Evolutionary conservation across 2,329 filamentous ascomycete species (phyloP).

Genomic region (Thelonectria olida): DNA sequence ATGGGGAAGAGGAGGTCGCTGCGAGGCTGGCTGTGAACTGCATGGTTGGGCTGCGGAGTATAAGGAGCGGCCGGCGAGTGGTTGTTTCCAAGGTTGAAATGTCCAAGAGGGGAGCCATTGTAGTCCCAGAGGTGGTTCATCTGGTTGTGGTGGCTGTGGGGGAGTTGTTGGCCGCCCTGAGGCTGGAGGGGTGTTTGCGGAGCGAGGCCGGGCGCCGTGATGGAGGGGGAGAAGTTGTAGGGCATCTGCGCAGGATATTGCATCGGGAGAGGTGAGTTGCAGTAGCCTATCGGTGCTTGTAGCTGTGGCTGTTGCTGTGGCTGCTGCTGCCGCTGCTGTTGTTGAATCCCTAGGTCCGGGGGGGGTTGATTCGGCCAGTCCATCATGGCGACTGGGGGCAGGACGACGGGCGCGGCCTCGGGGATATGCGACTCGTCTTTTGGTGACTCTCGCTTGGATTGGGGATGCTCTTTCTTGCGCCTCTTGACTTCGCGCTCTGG

Average conservation of each 20-base stretch:
- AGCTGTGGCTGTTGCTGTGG: background rate
- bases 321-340: background rate
- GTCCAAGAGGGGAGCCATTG: background rate
- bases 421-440: background rate
- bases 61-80: background rate
- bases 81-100: background rate
- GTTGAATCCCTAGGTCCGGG: background rate
- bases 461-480: background rate
- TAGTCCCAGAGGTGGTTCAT: background rate
- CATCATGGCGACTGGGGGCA: background rate
- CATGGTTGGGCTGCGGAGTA: background rate
- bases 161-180: too few species aligned
- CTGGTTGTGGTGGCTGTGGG: background rate
- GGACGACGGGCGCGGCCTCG: background rate
- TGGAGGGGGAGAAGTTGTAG: too few species aligned
- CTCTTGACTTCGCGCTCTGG: background rate
- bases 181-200: too few species aligned
- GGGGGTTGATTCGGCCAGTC: background rate
- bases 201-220: too few species aligned
- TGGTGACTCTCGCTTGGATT: background rate
- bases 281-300: too few species aligned
- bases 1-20: background rate
- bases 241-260: too few species aligned
- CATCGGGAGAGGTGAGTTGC: too few species aligned
- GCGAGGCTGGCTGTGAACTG: background rate